phyloP scores from a whole-genome alignment of 2,329 filamentous ascomycete genomes.

The Helicocarpus griseus region DNA sequence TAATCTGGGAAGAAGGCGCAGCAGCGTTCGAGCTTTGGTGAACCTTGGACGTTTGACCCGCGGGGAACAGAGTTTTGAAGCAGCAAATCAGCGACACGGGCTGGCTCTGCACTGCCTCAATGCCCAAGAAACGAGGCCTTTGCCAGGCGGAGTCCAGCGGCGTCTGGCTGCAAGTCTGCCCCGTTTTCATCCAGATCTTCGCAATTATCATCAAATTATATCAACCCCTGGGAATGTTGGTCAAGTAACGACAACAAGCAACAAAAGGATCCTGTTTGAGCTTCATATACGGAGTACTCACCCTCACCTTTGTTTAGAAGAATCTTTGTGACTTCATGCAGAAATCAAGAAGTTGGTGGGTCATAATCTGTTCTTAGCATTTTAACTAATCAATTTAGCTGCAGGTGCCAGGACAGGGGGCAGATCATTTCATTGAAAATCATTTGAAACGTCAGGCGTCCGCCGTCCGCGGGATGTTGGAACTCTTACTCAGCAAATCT shows the following conservation, averaged over 20 bases:
- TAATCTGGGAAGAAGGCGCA: not conserved
- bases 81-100: conserved; percentile 3
- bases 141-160: not conserved
- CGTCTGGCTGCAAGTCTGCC: not conserved
- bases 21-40: too few relatives aligned
- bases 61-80: not conserved
- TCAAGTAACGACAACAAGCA: too few relatives aligned
- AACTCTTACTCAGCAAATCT: not conserved
- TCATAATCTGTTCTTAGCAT: too few relatives aligned
- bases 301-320: too few relatives aligned
- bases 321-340: too few relatives aligned
- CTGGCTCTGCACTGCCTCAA: conserved; percentile 5
- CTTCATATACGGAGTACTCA: too few relatives aligned
- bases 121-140: conserved; percentile 2
- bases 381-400: not conserved
- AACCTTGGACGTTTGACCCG: not conserved
- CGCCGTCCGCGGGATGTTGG: too few relatives aligned
- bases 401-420: not conserved
- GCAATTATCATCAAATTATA: too few relatives aligned
- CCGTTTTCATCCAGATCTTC: not conserved
- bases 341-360: too few relatives aligned
- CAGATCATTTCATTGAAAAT: not conserved
- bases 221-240: too few relatives aligned
- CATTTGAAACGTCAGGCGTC: not conserved
- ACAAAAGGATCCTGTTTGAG: too few relatives aligned